phyloP scores from a whole-genome alignment of 495 filamentous ascomycete species.

The Apiosordaria backusii region DNA sequence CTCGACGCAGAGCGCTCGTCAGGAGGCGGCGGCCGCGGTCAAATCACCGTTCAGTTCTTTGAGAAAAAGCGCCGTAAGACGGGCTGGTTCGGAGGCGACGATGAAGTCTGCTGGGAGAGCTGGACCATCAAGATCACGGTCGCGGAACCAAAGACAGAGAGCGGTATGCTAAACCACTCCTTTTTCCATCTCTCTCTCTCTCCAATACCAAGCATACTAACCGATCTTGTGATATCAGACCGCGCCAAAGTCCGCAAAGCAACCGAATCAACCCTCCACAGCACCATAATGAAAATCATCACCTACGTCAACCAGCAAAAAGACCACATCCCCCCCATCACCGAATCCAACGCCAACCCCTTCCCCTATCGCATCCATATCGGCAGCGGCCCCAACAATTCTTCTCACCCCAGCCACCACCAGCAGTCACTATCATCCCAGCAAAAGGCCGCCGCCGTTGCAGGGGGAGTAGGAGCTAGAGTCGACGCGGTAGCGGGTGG shows the following conservation, averaged over 20 bases:
- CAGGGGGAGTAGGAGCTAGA: conserved; percentile 27
- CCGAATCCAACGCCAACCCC: conserved; percentile 84
- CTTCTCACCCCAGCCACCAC: conserved; percentile 4
- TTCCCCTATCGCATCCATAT: conserved; percentile 92
- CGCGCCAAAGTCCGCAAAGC: conserved; percentile 79
- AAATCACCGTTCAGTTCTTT: conserved; percentile 87
- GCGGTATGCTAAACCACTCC: conserved; percentile 54
- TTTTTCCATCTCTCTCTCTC: background rate
- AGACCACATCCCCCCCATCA: conserved; percentile 97
- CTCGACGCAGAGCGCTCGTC: conserved; percentile 43
- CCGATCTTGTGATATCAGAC: conserved; percentile 48
- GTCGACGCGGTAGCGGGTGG: conserved; percentile 28
- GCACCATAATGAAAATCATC: conserved; percentile 83
- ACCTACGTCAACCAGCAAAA: conserved; percentile 81
- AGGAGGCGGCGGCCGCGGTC: conserved; percentile 72
- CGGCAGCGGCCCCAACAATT: conserved; percentile 29
- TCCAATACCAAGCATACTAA: conserved; percentile 4
- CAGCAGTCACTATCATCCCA: conserved; percentile 11
- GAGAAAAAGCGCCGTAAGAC: conserved; percentile 83
- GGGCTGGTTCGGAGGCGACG: conserved; percentile 72
- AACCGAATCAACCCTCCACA: conserved; percentile 81
- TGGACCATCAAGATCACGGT: conserved; percentile 93
- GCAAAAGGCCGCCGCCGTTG: conserved; percentile 12
- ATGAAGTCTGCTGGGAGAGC: conserved; percentile 94
- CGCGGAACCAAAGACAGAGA: conserved; percentile 81